Evolutionary conservation across 306 rosid genomes (phyloP), one percentile per base, ranked within the genome.

Genomic region (Argentina anserina): DNA sequence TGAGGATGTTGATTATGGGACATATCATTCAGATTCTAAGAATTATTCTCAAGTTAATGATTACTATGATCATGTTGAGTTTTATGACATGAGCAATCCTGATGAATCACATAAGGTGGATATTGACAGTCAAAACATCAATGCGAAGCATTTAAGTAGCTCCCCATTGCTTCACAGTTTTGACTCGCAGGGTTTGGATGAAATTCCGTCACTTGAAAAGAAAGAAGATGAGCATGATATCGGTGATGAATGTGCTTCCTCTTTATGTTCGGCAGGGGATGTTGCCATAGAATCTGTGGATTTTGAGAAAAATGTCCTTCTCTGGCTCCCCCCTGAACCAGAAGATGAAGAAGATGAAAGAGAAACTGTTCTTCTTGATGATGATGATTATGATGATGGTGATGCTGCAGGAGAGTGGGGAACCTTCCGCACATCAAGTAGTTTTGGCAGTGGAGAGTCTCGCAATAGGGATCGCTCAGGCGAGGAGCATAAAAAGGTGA

Each of bases 311-410:
- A 90, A 90, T 71, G 97, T 93, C 66, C 90, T 91, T 85, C 90
- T 95, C 67, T 95, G 99, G 99, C 90, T 91, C 63, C 99, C 99
- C 53, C 97, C 99, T 61, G 97, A 89, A 70, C 99, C 99, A 18
- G 97, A 95, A 84, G 92, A 94, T 36, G 97, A 84, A 82, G 97
- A 95, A 67, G 97, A 95, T 80, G 99, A 91, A 37, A 82, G 75
- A 67, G 99, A 95, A 81, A 71, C 83, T n/a, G 62, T 60, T 68
- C 69, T 87, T 37, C 82, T 83, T 70, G 97, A 87, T 73, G 97
- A 90, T 42, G 97, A 90, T 9, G 95, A 90, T 42, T 96, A 90
- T 9, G 95, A 89, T 10, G 97, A 90, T 47, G 97, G 83, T 61
- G 83, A 84, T 76, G 82, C 71, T 60, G 67, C 70, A 17, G 95